Percentiles rank a stretch among this genome's conserved stretches.
These are phyloP conservation scores for Stemphylium vesicarium DNA, from an alignment of 2,329 filamentous ascomycete genomes.

Conservation along the genomic window DNA sequence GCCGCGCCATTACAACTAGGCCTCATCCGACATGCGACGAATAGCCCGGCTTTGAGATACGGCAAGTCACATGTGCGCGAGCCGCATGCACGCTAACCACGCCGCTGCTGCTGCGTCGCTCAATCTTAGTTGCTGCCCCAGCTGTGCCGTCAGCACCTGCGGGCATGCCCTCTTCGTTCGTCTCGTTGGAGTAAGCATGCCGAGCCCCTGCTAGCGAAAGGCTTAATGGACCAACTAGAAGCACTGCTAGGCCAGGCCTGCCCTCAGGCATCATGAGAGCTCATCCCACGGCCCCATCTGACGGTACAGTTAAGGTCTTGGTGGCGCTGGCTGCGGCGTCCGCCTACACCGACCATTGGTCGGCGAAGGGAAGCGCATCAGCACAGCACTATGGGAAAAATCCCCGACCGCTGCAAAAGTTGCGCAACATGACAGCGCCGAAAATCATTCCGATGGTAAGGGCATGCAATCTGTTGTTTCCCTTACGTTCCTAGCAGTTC, in stretches of 20 bases:
- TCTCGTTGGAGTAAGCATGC: neutral
- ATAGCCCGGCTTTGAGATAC: neutral
- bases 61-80: no score
- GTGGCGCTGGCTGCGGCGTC: conserved; percentile 10
- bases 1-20: neutral
- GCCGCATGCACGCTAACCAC: no score
- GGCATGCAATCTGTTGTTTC: no score
- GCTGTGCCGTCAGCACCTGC: neutral
- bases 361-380: neutral
- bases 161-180: neutral
- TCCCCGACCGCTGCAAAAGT: neutral
- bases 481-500: conserved; percentile 1
- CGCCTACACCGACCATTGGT: neutral
- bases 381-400: neutral
- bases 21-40: neutral
- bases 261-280: conserved; percentile 8
- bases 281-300: neutral
- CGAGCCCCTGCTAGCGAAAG: conserved; percentile 1
- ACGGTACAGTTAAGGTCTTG: neutral
- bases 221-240: conserved; percentile 10
- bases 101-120: no score
- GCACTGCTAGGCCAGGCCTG: neutral
- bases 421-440: neutral
- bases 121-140: neutral
- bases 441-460: conserved; percentile 2